Conservation (phyloP, 2,329 filamentous ascomycete species). For the Sarocladiaceae sp. region DNA sequence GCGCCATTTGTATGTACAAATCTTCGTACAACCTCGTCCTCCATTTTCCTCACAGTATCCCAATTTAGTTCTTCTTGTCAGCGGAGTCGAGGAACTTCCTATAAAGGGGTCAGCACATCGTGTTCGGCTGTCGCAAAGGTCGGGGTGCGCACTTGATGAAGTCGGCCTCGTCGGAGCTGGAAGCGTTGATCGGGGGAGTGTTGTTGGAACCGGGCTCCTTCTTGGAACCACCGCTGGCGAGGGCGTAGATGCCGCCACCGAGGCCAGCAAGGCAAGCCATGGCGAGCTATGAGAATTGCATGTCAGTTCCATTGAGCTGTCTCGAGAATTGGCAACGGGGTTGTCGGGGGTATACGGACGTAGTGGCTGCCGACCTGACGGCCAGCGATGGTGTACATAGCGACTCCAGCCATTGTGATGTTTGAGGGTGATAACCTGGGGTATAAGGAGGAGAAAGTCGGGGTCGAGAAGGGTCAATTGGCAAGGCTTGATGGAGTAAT, state of each 20-base stretch:
- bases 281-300: conserved; percentile 41
- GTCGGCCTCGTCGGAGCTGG: conserved; percentile 58
- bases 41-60: conserved; percentile 13
- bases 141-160: conserved; percentile 56
- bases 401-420: conserved; percentile 33
- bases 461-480: conserved; percentile 26
- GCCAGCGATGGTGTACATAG: conserved; percentile 52
- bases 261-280: conserved; percentile 51
- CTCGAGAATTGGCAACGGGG: background rate
- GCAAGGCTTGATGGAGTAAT: conserved; percentile 14
- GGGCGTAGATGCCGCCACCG: conserved; percentile 44
- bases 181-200: conserved; percentile 57
- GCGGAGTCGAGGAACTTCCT: conserved; percentile 35
- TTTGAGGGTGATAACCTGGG: conserved; percentile 7
- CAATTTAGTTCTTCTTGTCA: conserved; percentile 37
- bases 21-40: conserved; percentile 20
- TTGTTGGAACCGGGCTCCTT: conserved; percentile 39
- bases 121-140: conserved; percentile 20
- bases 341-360: conserved; percentile 37
- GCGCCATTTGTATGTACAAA: conserved; percentile 27
- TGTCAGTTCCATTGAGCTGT: conserved; percentile 7
- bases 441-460: conserved; percentile 21
- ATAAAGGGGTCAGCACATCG: conserved; percentile 9
- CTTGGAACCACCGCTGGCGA: conserved; percentile 33
- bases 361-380: conserved; percentile 58